Base-by-base conservation (phyloP, 208 protist species). In the Trypanosoma mega region DNA sequence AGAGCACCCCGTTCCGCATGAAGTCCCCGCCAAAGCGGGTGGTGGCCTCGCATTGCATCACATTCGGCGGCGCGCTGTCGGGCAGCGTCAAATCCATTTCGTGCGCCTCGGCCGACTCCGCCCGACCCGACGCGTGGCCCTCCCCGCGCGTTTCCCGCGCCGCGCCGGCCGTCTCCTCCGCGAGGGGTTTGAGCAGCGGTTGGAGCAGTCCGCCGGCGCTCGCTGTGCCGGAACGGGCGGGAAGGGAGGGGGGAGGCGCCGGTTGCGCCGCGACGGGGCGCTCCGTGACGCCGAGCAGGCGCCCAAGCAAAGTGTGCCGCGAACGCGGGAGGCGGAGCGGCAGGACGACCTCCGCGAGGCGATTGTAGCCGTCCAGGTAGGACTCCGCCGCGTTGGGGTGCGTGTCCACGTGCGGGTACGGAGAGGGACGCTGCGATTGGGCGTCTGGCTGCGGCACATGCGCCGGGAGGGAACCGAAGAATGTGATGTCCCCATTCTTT, bases 21-120 rank as follows among this genome's bases (percentile, higher is more conserved):
- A 85, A 93, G 49, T 90, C 78, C 69, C 87, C 89, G 43, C 87
- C 87, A 49, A 90, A 89, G 39, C 81, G 80, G 5, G 82, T 71
- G 1, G 74, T 68, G 8, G 64, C 59, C 44, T 83, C 76, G 16
- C 71, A 78, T 2, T 80, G 75, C 52, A 89, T 68, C 34, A 63
- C 71, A 34, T 80, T 74, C 24, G 76, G 55, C 36, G 70, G 66
- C 30, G 74, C 78, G 24, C 68, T n/a, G n/a, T n/a, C n/a, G n/a
- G n/a, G n/a, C n/a, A n/a, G n/a, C n/a, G n/a, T n/a, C n/a, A n/a
- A n/a, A n/a, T n/a, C n/a, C n/a, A n/a, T n/a, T n/a, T n/a, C n/a
- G n/a, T n/a, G n/a, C n/a, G n/a, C n/a, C n/a, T n/a, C n/a, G n/a
- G n/a, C n/a, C n/a, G n/a, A n/a, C n/a, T n/a, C n/a, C n/a, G n/a